Percentiles rank a stretch among this genome's conserved stretches.
These are phyloP conservation scores for Ustilago shanxiensis DNA, from an alignment of 1,284 basidiomycete genomes.

Conservation along the genomic window DNA sequence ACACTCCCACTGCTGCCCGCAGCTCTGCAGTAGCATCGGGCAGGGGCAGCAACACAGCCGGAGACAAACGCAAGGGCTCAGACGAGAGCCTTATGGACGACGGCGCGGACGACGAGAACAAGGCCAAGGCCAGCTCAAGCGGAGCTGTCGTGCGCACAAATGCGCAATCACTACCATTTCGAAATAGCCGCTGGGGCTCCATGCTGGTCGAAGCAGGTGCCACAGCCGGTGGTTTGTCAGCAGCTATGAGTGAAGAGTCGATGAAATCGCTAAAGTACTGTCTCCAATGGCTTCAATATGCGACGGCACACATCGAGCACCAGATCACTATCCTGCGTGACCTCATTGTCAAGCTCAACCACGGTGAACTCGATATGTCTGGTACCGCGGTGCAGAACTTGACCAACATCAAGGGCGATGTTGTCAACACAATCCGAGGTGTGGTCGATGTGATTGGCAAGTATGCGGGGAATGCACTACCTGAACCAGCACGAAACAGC, in stretches of 20 bases:
- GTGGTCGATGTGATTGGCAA: conserved; percentile 88
- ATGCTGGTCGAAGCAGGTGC: conserved; percentile 85
- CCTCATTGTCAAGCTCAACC: conserved; percentile 65
- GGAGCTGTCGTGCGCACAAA: conserved; percentile 55
- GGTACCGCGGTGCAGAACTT: conserved; percentile 71
- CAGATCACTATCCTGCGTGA: conserved; percentile 83
- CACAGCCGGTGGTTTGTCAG: conserved; percentile 78
- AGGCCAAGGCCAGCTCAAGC: conserved; percentile 10
- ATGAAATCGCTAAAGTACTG: conserved; percentile 88
- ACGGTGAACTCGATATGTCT: conserved; percentile 59
- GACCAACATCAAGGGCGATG: conserved; percentile 80
- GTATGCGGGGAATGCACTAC: conserved; percentile 85
- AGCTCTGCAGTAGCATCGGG: conserved; percentile 16
- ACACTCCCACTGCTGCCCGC: conserved; percentile 15
- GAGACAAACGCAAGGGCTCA: conserved; percentile 13
- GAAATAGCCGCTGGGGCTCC: conserved; percentile 79
- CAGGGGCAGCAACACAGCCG: conserved; percentile 13
- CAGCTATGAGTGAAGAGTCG: conserved; percentile 88
- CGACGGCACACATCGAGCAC: conserved; percentile 86
- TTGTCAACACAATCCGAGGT: conserved; percentile 86
- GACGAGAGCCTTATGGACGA: conserved; percentile 24
- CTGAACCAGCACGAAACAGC: conserved; percentile 82
- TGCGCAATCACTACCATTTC: conserved; percentile 66
- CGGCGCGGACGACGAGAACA: conserved; percentile 29
- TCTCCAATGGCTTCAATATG: conserved; percentile 88